Evolutionary conservation across 2,329 filamentous ascomycete species (phyloP).

Genomic region (Calonectria pteridis): DNA sequence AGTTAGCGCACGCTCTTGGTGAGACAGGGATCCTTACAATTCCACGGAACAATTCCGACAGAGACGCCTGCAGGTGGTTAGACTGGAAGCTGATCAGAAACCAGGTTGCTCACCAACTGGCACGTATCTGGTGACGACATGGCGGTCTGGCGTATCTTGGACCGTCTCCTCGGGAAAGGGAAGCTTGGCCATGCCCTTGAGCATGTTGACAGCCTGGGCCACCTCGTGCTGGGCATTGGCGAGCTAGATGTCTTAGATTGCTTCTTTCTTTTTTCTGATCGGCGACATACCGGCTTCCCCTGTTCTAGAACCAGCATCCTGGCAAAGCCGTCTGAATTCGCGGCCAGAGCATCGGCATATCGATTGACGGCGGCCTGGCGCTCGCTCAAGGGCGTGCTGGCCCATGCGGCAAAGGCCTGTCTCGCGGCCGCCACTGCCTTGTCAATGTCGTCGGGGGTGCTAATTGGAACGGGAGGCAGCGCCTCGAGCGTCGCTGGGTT

Average conservation of each 20-base stretch:
- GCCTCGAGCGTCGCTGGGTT: conserved; percentile 64
- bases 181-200: conserved; percentile 6
- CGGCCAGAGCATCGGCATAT: conserved; percentile 34
- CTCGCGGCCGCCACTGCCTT: conserved; percentile 61
- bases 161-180: conserved; percentile 20
- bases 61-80: conserved; percentile 6
- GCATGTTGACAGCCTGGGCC: not conserved
- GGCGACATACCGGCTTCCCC: conserved; percentile 20
- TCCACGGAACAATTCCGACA: conserved; percentile 24
- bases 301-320: conserved; percentile 23
- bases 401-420: conserved; percentile 62
- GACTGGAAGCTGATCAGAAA: not conserved
- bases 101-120: too few relatives aligned
- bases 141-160: conserved; percentile 13
- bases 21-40: not conserved
- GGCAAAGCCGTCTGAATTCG: conserved; percentile 30
- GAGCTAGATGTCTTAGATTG: conserved; percentile 10
- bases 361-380: conserved; percentile 42
- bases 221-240: not conserved
- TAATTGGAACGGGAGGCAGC: conserved; percentile 64
- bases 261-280: not conserved
- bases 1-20: not conserved
- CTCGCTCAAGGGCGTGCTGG: conserved; percentile 48
- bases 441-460: conserved; percentile 62
- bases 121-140: conserved; percentile 16